A percentile compares a stretch with the other conserved stretches of the same genome.
These are phyloP conservation scores for Ganoderma leucocontextum DNA, from an alignment of 1,284 basidiomycete species.

Conservation along the genomic window DNA sequence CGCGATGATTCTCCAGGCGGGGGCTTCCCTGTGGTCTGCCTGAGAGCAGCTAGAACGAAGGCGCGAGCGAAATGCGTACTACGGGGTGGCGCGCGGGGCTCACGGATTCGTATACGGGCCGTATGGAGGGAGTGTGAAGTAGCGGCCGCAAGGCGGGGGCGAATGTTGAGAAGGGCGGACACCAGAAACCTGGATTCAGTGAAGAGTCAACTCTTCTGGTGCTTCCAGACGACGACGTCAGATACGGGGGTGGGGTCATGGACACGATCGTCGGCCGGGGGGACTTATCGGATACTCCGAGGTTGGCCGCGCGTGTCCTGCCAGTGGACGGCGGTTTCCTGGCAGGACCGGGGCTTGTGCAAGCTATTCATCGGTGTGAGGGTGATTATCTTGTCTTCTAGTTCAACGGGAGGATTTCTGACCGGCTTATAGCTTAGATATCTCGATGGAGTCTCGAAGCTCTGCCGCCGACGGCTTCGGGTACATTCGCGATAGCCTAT, in stretches of 20 bases:
- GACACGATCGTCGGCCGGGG: conserved; percentile 6
- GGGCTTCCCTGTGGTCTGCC: background rate
- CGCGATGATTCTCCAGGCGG: conserved; percentile 18
- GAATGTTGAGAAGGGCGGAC: background rate
- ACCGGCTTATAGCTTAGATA: background rate
- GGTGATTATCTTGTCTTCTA: background rate
- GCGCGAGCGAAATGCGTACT: background rate
- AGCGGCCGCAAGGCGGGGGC: background rate
- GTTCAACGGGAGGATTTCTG: background rate
- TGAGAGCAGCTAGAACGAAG: background rate
- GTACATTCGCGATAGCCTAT: background rate
- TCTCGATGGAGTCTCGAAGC: background rate
- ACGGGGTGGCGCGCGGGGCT: background rate
- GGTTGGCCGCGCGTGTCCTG: background rate
- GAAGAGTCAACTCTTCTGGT: background rate
- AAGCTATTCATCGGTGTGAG: background rate
- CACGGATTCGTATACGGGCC: background rate
- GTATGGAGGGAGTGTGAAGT: background rate
- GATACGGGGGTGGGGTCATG: background rate
- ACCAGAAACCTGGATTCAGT: conserved; percentile 4
- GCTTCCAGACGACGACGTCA: conserved; percentile 6
- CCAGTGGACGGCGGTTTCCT: background rate
- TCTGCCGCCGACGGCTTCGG: background rate
- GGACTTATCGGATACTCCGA: conserved; percentile 23
- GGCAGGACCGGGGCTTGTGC: background rate